Evolutionary conservation across 495 filamentous ascomycete genomes (phyloP).

Genomic region (Lophiotrema nucula): DNA sequence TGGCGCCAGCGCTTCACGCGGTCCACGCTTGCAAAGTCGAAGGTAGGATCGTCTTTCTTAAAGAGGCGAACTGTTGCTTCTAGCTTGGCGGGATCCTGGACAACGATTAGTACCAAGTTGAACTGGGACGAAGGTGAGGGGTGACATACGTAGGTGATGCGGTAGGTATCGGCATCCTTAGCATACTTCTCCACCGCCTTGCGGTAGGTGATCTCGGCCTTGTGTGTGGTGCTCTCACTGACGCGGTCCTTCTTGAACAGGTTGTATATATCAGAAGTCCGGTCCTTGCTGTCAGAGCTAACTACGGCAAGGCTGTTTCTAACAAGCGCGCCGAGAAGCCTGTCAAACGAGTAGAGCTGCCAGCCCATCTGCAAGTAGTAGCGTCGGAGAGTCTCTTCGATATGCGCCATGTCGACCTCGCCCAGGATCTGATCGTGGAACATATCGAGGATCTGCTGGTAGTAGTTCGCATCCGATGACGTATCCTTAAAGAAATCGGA

Average conservation of each 20-base stretch:
- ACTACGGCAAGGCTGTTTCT: conserved; percentile 74
- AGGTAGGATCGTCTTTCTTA: conserved; percentile 76
- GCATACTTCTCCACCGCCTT: conserved; percentile 83
- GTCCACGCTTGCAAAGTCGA: conserved; percentile 55
- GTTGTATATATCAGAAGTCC: conserved; percentile 79
- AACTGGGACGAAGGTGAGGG: conserved; percentile 2
- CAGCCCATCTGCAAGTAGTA: conserved; percentile 88
- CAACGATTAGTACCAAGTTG: conserved; percentile 20
- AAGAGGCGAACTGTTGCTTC: conserved; percentile 68
- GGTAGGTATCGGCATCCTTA: conserved; percentile 87
- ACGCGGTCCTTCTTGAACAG: conserved; percentile 79
- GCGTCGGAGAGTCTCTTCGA: conserved; percentile 85
- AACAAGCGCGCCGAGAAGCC: conserved; percentile 72
- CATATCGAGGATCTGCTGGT: conserved; percentile 66
- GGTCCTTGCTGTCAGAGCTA: conserved; percentile 81
- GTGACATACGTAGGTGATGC: conserved; percentile 75
- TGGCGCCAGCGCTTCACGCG: conserved; percentile 74
- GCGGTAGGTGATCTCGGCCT: conserved; percentile 78
- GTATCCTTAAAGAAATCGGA: conserved; percentile 77
- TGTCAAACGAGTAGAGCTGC: conserved; percentile 84
- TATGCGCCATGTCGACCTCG: conserved; percentile 73
- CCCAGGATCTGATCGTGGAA: conserved; percentile 67
- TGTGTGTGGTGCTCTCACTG: conserved; percentile 76
- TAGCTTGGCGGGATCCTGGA: conserved; percentile 46
- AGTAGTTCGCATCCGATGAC: conserved; percentile 61